Evolutionary conservation across 352 stramenopile genomes (phyloP).

Genomic region (Phytophthora niederhauseri): DNA sequence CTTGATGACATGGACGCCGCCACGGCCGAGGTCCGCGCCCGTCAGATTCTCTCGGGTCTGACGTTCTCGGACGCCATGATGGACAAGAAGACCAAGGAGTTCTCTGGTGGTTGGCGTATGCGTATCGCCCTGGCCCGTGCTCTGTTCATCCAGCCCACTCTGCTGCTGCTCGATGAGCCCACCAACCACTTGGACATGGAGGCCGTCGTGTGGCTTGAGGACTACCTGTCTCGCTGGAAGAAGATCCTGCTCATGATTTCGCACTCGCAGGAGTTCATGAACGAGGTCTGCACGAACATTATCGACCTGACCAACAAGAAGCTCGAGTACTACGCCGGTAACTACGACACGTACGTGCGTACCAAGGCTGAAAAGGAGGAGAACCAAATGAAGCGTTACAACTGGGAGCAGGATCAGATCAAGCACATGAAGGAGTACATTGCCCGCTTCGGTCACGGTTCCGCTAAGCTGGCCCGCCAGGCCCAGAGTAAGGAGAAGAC

Average conservation of each 20-base stretch:
- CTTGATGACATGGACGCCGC: constrained; percentile 96
- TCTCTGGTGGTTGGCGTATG: constrained; percentile 97
- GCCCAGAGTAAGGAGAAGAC: constrained; percentile 98
- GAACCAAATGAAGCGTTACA: constrained; percentile 99
- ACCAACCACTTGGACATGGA: constrained; percentile 98
- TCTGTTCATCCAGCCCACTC: constrained; percentile 97
- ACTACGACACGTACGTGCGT: constrained; percentile 99
- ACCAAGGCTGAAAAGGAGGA: constrained; percentile 97
- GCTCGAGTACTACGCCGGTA: constrained; percentile 98
- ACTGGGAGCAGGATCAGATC: constrained; percentile 98
- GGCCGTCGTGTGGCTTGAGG: constrained; percentile 98
- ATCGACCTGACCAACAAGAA: constrained; percentile 96
- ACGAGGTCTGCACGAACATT: constrained; percentile 98
- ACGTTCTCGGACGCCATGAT: constrained; percentile 97
- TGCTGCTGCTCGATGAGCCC: constrained; percentile 95
- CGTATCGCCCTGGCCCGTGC: constrained; percentile 96
- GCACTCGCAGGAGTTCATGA: constrained; percentile 99
- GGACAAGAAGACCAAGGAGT: constrained; percentile 93
- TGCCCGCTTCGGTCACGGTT: constrained; percentile 98
- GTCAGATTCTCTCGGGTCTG: constrained; percentile 94
- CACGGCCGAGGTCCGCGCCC: constrained; percentile 93
- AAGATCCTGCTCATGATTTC: constrained; percentile 98
- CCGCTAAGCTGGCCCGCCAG: constrained; percentile 97
- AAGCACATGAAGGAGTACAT: constrained; percentile 99
- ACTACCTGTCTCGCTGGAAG: constrained; percentile 97